A percentile compares a stretch with the other conserved stretches of the same genome.
Conservation (phyloP, 2,329 filamentous ascomycete species). For the Bipolaris victoriae region DNA sequence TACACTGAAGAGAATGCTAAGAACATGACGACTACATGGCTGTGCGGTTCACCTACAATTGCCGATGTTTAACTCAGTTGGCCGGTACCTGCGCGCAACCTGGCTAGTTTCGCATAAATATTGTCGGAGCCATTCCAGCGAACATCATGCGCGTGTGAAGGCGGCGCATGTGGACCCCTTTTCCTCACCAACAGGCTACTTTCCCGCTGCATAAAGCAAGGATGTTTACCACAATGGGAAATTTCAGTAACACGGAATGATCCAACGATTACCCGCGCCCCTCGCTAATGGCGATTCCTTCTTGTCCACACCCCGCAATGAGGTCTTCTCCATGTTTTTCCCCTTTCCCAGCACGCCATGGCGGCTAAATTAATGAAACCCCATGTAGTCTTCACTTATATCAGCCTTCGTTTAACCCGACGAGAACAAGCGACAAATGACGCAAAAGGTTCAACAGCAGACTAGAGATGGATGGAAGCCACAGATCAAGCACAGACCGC, state of each 20-base stretch:
- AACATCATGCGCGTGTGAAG: not conserved
- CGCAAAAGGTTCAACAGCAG: too few species aligned
- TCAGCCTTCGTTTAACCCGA: too few species aligned
- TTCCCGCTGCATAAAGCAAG: not conserved
- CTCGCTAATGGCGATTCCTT: not conserved
- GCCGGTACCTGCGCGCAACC: not conserved
- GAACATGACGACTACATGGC: constrained; percentile 1
- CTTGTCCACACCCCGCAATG: not conserved
- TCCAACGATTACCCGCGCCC: not conserved
- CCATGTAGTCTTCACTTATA: too few species aligned
- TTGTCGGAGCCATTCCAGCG: constrained; percentile 1
- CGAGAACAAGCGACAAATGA: too few species aligned
- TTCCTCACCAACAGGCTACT: not conserved
- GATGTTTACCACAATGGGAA: too few species aligned
- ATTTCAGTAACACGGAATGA: not conserved
- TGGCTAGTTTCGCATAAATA: constrained; percentile 4
- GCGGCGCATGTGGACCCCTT: not conserved
- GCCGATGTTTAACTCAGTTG: constrained; percentile 2
- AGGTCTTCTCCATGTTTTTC: not conserved
- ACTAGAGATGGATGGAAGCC: too few species aligned
- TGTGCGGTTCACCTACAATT: constrained; percentile 1
- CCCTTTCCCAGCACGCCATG: not conserved
- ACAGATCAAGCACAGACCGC: too few species aligned
- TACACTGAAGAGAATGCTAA: not conserved
- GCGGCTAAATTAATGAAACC: too few species aligned